Evolutionary conservation across 441 rosid species (phyloP).

Genomic region (Gossypium trilobum): DNA sequence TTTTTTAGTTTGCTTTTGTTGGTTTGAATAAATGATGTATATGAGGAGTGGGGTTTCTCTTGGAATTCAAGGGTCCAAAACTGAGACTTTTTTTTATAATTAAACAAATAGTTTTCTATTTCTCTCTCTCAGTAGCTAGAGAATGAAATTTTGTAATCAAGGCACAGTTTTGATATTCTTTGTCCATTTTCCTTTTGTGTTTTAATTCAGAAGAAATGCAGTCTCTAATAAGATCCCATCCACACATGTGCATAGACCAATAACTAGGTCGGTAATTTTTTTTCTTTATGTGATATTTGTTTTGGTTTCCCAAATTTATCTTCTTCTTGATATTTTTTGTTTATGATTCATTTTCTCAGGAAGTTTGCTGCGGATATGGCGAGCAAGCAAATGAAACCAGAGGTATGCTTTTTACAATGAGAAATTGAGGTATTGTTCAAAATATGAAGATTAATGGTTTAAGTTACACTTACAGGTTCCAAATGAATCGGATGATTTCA

Average conservation of each 20-base stretch:
- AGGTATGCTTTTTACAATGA: constrained; percentile 27
- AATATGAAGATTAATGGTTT: neutral
- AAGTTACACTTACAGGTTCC: constrained; percentile 27
- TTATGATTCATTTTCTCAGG: constrained; percentile 32
- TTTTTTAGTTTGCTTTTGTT: neutral
- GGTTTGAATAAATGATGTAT: neutral
- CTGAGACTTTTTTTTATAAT: neutral
- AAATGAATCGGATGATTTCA: constrained; percentile 36
- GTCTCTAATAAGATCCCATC: constrained; percentile 37
- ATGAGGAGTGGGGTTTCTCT: neutral
- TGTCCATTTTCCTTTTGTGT: neutral
- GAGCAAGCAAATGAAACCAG: constrained; percentile 37
- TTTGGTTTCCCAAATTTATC: neutral
- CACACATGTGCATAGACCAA: constrained; percentile 56
- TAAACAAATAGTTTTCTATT: neutral
- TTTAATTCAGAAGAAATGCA: constrained; percentile 38
- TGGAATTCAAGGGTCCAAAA: neutral
- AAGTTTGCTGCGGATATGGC: constrained; percentile 76
- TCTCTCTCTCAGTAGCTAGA: neutral
- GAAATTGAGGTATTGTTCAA: neutral
- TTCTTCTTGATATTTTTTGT: constrained; percentile 8
- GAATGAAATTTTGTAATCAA: neutral
- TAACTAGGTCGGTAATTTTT: constrained; percentile 51
- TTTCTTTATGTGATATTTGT: neutral
- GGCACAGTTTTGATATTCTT: neutral